phyloP scores from a whole-genome alignment of 1,139 yeast genomes.

The Sugiyamaella pinicola region DNA sequence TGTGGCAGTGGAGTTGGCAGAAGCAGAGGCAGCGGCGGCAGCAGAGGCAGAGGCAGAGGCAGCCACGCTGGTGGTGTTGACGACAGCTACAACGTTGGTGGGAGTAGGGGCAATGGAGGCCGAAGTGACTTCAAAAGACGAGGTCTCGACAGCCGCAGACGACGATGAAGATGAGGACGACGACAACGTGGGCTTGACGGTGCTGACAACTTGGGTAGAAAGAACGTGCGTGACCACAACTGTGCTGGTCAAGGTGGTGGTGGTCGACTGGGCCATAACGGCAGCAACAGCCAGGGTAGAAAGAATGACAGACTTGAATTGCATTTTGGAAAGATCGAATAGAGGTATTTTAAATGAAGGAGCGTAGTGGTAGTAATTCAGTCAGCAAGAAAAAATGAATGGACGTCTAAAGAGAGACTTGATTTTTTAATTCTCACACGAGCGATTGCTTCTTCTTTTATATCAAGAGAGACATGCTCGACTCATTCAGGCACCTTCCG shows the following conservation, averaged over 20 bases:
- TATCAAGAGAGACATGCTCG: too few species aligned
- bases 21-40: constrained; percentile 1
- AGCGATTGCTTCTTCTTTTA: constrained; percentile 7
- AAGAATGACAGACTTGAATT: constrained; percentile 12
- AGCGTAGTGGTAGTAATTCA: not conserved
- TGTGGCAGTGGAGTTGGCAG: constrained; percentile 9
- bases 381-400: constrained; percentile 8
- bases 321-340: constrained; percentile 11
- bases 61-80: constrained; percentile 12
- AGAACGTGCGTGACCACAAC: constrained; percentile 18
- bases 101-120: constrained; percentile 11
- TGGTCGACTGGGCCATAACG: constrained; percentile 16
- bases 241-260: constrained; percentile 18
- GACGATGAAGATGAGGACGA: constrained; percentile 1
- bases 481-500: constrained; percentile 1
- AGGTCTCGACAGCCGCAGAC: not conserved
- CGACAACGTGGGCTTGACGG: constrained; percentile 3
- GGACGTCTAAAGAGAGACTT: constrained; percentile 11
- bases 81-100: constrained; percentile 5
- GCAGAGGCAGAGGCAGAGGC: constrained; percentile 13
- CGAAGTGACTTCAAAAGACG: constrained; percentile 5
- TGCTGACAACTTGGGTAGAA: constrained; percentile 11
- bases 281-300: constrained; percentile 16
- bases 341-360: constrained; percentile 1
- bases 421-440: not conserved